Conservation (phyloP, 2,329 filamentous ascomycete genomes). For the Xylaria sp. region DNA sequence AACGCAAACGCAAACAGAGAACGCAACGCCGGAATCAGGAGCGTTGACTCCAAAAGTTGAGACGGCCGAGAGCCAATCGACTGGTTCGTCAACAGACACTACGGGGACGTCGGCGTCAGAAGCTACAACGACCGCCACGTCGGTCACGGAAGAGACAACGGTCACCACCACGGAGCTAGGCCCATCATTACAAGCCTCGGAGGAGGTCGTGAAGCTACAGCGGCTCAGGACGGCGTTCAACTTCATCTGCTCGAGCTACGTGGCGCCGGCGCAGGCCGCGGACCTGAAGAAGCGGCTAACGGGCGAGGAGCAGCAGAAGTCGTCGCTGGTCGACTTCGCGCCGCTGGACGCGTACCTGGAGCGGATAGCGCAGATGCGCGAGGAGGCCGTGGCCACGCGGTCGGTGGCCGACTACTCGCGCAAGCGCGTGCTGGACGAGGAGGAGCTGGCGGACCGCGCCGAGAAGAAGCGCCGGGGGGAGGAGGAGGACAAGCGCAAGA, state of each 20-base stretch:
- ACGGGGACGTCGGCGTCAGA: conserved; percentile 43
- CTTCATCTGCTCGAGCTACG: conserved; percentile 66
- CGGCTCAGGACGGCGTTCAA: conserved; percentile 65
- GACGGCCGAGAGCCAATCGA: conserved; percentile 47
- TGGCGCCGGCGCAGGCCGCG: conserved; percentile 49
- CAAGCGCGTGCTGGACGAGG: conserved; percentile 69
- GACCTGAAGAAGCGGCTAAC: conserved; percentile 47
- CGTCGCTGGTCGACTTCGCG: conserved; percentile 63
- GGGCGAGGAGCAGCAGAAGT: conserved; percentile 38
- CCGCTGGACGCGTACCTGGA: conserved; percentile 72
- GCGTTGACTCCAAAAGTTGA: conserved; percentile 36
- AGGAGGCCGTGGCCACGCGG: conserved; percentile 71
- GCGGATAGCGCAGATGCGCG: conserved; percentile 66
- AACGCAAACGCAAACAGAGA: conserved; percentile 8
- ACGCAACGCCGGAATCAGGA: conserved; percentile 18
- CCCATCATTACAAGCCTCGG: conserved; percentile 49
- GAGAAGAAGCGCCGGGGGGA: conserved; percentile 87
- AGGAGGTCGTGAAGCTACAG: conserved; percentile 60
- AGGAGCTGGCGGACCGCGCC: conserved; percentile 64
- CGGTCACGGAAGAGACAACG: no score
- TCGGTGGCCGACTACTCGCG: conserved; percentile 70
- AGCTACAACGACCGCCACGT: conserved; percentile 41
- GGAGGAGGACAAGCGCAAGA: conserved; percentile 85
- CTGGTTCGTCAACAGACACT: conserved; percentile 41
- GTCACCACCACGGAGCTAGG: conserved; percentile 34